Percentiles rank a stretch among this genome's conserved stretches.
Conservation (phyloP, 2,329 filamentous ascomycete genomes). For the Didymella lethalis region DNA sequence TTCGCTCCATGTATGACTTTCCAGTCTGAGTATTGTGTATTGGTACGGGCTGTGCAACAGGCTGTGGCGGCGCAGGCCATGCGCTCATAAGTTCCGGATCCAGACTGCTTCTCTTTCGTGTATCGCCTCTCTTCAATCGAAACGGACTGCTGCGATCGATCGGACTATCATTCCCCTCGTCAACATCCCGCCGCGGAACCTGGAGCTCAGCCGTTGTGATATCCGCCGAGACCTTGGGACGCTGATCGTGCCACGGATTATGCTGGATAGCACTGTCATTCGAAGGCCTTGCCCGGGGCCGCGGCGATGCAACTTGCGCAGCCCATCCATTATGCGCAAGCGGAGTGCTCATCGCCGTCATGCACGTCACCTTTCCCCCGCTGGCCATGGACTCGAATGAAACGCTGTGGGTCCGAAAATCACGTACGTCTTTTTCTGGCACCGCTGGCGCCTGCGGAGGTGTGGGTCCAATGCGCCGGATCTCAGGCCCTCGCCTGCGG, state of each 20-base stretch:
- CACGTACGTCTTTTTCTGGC: constrained; percentile 24
- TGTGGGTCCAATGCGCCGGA: constrained; percentile 4
- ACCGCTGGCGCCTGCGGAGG: constrained; percentile 19
- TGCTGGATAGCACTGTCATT: constrained; percentile 4
- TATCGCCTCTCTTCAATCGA: constrained; percentile 39
- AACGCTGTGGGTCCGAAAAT: constrained; percentile 10
- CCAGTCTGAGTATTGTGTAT: not conserved
- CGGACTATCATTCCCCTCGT: constrained; percentile 31
- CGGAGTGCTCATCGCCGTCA: constrained; percentile 32
- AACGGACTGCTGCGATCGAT: constrained; percentile 43
- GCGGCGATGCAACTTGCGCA: not conserved
- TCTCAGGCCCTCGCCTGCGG: constrained; percentile 1
- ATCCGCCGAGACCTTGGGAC: constrained; percentile 8
- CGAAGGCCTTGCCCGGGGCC: not conserved
- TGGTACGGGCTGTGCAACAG: constrained; percentile 5
- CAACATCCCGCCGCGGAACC: not conserved
- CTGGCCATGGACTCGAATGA: constrained; percentile 21
- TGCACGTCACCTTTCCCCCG: constrained; percentile 31
- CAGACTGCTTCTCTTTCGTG: constrained; percentile 28
- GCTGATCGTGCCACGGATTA: constrained; percentile 13
- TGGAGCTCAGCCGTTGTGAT: constrained; percentile 4
- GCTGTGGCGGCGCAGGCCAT: constrained; percentile 32
- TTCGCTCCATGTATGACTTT: constrained; percentile 14
- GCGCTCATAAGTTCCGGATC: constrained; percentile 27
- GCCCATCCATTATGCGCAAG: constrained; percentile 4